Evolutionary conservation across 305 asterid genomes (phyloP), one percentile per base, ranked within the genome.

Genomic region (Fraxinus velutina): DNA sequence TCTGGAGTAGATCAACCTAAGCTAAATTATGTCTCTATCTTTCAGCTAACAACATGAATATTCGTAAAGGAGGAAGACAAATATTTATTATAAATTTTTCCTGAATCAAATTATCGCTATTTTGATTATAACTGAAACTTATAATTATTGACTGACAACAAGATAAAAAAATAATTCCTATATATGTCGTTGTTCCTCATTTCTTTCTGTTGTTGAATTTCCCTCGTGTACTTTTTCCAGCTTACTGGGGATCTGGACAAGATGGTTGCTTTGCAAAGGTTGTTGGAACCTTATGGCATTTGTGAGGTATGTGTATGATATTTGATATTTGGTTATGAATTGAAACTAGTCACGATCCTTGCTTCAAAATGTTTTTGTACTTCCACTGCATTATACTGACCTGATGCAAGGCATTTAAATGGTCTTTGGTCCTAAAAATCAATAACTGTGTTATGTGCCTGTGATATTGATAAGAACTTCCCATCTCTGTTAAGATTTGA

Each of bases 191-290:
- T 33, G 50, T 30, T 15, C 70, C 24, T 78, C 77, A 24, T 64
- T 50, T 27, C 29, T 47, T 80, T 81, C 13, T 7, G 57, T 33
- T 80, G 55, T 74, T 81, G 42, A 62, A 60, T 64, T 79, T 50
- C 34, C 19, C 79, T 62, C 50, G 6, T 77, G 71, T 39, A 84
- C 27, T 79, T 76, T 33, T 81, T 73, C 81, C 92, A 94, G 98
- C 92, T 94, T 84, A 91, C 96, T 17, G 98, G 98, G 80, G 98
- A 90, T 88, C 87, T 93, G 85, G 90, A 94, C 86, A 94, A 94
- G 92, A 94, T 93, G 96, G 91, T 94, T 82, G 98, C 98, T 81
- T 86, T 94, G 90, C 98, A 94, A 85, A 91, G 98, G 83, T 85
- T 92, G 86, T 84, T 94, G 89, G 98, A 94, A 85, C 98, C 98